Evolutionary conservation across 768 basidiomycete species (phyloP), one percentile per base, ranked within the genome.

Genomic region (Lepiota brunneoincarnata): DNA sequence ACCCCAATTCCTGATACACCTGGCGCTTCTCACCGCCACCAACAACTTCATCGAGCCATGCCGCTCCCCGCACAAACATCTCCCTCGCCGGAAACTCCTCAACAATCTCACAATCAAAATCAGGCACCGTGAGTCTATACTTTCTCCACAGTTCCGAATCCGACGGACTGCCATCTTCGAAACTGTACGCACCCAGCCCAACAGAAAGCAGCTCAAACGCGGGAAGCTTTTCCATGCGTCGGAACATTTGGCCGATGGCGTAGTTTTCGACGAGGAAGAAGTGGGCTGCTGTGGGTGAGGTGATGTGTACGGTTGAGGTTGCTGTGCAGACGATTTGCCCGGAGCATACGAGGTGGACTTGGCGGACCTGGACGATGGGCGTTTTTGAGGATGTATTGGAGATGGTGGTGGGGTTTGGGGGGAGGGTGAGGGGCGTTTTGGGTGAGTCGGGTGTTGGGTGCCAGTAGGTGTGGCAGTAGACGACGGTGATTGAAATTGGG

Each of bases 191-290:
- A 10, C 75, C 74, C 20, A 77, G 55, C 2, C 80, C 82, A 15
- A 83, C 83, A 15, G 66, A 66, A 31, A 82, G 63, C 1, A 89
- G 78, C 54, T 78, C 75, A 59, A 88, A 89, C 21, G 72, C 72
- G 0, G 86, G 86, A 2, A 72, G 69, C 35, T 71, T 72, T 36
- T 72, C 73, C 41, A 87, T 66, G 21, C 79, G 76, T 21, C 79
- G 70, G 66, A 88, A 86, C 55, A 84, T 80, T 65, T 88, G 87
- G 0, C 87, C 87, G 24, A 87, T 82, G 24, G 82, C 81, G 53
- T 77, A 86, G 53, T 80, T 82, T 56, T 86, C 82, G 50, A 82
- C 81, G 11, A 88, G 74, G 69, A 88, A 82, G 45, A 86, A 77
- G 49, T 74, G 75, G n/a, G 84, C 87, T 57, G 77, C 75, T 20